These are phyloP conservation scores for Cynara cardunculus DNA, from an alignment of 129 eudicot genomes.

Conservation along the genomic window DNA sequence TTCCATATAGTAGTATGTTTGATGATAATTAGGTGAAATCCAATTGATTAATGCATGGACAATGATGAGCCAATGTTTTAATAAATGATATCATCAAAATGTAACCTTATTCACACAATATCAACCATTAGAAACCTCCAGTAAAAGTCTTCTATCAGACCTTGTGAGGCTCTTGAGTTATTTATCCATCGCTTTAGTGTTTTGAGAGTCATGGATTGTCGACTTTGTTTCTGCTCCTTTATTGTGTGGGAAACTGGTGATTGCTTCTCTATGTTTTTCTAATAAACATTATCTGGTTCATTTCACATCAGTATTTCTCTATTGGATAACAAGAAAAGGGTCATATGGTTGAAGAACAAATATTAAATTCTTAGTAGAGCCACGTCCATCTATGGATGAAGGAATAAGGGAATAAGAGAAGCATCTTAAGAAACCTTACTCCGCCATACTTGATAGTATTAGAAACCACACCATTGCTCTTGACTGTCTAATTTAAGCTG, in stretches of 20 bases:
- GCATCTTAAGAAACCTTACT: background rate
- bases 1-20: background rate
- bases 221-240: background rate
- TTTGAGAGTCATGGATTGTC: background rate
- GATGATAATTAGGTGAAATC: background rate
- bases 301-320: background rate
- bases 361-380: background rate
- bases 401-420: background rate
- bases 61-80: background rate
- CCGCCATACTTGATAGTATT: background rate
- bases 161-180: background rate
- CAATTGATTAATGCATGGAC: background rate
- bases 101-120: background rate
- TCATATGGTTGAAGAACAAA: background rate
- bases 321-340: background rate
- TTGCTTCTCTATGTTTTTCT: background rate
- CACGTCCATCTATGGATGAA: background rate
- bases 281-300: background rate
- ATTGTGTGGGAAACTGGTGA: background rate
- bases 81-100: background rate
- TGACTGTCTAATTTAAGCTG: background rate
- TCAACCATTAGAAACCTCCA: background rate
- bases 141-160: background rate
- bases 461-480: background rate
- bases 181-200: background rate